A percentile compares a stretch with the other conserved stretches of the same genome.
Conservation (phyloP, 129 eudicot species). For the Tagetes patula region DNA sequence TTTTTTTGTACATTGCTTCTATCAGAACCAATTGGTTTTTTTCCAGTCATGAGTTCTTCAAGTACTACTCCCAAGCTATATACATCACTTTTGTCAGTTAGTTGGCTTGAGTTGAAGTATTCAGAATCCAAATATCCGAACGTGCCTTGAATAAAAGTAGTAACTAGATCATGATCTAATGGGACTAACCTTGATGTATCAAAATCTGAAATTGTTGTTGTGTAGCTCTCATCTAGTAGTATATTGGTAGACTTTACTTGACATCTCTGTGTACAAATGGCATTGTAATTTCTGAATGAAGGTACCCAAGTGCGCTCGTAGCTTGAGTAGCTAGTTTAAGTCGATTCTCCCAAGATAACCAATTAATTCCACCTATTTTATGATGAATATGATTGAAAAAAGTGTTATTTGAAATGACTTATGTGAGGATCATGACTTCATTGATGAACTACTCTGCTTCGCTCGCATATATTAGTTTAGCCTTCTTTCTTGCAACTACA, state of each 20-base stretch:
- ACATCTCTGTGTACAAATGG: constrained; percentile 5
- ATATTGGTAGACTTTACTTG: constrained; percentile 2
- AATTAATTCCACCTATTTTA: background rate
- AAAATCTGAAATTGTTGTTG: background rate
- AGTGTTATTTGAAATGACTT: constrained; percentile 14
- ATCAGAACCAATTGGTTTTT: background rate
- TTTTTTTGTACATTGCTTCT: background rate
- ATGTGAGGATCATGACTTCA: constrained; percentile 8
- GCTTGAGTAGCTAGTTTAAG: background rate
- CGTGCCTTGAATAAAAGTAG: constrained; percentile 4
- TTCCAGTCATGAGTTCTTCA: constrained; percentile 2
- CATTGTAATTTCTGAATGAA: background rate
- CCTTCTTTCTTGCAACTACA: constrained; percentile 11
- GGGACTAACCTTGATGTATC: constrained; percentile 7
- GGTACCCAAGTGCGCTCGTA: constrained; percentile 3
- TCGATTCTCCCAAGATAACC: constrained; percentile 2
- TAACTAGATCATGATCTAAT: background rate
- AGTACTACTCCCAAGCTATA: constrained; percentile 7
- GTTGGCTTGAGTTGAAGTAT: constrained; percentile 11
- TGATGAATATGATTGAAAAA: constrained; percentile 9
- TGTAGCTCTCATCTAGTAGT: constrained; percentile 9
- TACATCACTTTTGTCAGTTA: constrained; percentile 8
- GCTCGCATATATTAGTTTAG: background rate
- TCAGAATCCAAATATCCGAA: background rate
- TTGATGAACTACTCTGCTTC: constrained; percentile 4